Percentiles rank a stretch among this genome's conserved stretches.
Evolutionary conservation across 352 stramenopile genomes (phyloP).

Genomic region (Phytophthora fragariae): DNA sequence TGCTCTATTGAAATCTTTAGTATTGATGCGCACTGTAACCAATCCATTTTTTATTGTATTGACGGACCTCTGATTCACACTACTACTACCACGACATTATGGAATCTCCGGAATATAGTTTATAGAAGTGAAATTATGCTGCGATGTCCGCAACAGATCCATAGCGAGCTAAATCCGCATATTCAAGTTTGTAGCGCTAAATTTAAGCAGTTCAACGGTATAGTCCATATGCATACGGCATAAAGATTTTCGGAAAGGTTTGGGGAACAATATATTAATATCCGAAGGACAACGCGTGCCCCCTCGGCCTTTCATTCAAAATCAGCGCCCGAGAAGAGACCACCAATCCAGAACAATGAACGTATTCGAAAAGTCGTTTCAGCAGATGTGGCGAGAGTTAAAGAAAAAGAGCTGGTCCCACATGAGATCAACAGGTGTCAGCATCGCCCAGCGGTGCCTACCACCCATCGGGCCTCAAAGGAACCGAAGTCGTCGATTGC

Average conservation of each 20-base stretch:
- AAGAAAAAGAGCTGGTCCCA: conserved; percentile 15
- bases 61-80: too few relatives aligned
- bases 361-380: conserved; percentile 9
- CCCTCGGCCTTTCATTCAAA: conserved; percentile 13
- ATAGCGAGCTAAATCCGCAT: conserved; percentile 6
- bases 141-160: conserved; percentile 17
- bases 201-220: conserved; percentile 15
- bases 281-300: conserved; percentile 11
- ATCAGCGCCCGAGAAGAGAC: conserved; percentile 1
- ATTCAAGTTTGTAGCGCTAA: conserved; percentile 23
- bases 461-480: conserved; percentile 7
- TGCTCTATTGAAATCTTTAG: too few relatives aligned
- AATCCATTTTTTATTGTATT: too few relatives aligned
- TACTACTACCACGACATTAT: too few relatives aligned
- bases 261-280: conserved; percentile 12
- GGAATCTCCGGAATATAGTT: too few relatives aligned
- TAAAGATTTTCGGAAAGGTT: conserved; percentile 3
- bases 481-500: conserved; percentile 13
- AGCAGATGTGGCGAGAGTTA: conserved; percentile 17
- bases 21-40: too few relatives aligned
- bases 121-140: conserved; percentile 11
- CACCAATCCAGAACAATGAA: conserved; percentile 12
- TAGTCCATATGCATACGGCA: conserved; percentile 6
- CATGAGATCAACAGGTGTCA: conserved; percentile 8
- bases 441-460: background rate